Evolutionary conservation across 2,329 filamentous ascomycete species (phyloP), one percentile per base, ranked within the genome.

Genomic region (Aspergillus sp.): DNA sequence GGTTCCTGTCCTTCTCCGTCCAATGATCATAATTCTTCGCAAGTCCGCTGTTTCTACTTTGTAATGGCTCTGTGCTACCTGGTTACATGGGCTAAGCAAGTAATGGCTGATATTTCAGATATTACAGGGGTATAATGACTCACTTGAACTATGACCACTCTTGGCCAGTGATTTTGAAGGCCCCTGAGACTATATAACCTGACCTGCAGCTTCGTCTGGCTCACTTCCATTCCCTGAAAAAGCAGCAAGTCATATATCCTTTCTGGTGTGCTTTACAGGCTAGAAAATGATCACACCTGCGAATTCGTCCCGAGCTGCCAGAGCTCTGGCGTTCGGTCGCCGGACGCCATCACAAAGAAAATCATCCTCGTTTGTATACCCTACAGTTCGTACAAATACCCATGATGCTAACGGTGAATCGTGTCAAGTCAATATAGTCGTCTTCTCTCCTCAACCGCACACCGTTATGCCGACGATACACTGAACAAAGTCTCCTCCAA

Each of bases 401-500:
- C 23, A n/a, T 12, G 7, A 49, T 17, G 25, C 47, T 49, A 25
- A 49, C 15, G 13, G 15, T 10, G 5, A 25, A 21, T 19, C 17
- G 1, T 5, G 19, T 12, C 17, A 17, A 5, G 19, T 45, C n/a
- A 25, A 25, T 30, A 3, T 21, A 55, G 52, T 15, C 52, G 52
- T 55, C 52, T 45, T 17, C 21, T 43, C 15, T 55, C 52, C 7
- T 55, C 39, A 15, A 19, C 39, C 21, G n/a, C 36, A n/a, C 23
- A 25, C n/a, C 39, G 52, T 23, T 30, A 43, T 30, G 6, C 30
- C 43, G 55, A 57, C 17, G 28, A 49, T 8, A 28, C 17, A 2
- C 49, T 96, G 76, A 97, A 97, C 83, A 90, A 86, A 74, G 82
- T 92, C 73, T 96, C 92, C 63, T 81, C 86, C 60, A 78, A 82